These are phyloP conservation scores for Petrea volubilis DNA, from an alignment of 257 asterid species.

Conservation along the genomic window DNA sequence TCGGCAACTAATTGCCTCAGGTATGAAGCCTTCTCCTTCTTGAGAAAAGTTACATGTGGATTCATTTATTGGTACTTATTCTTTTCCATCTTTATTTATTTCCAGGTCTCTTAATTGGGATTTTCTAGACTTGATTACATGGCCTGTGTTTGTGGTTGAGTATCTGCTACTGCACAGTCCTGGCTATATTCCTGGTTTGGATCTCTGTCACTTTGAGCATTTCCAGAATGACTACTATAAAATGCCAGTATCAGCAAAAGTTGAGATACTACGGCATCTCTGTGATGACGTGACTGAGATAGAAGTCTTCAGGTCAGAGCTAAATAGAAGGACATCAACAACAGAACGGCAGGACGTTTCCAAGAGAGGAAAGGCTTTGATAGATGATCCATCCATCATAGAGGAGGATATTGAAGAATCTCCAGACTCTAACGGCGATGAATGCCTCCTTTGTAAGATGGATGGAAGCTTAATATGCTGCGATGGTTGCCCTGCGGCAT, in stretches of 20 bases:
- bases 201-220: conserved; percentile 49
- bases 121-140: conserved; percentile 84
- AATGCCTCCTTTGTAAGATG: conserved; percentile 93
- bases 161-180: conserved; percentile 73
- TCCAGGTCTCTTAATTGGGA: conserved; percentile 92
- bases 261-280: conserved; percentile 76
- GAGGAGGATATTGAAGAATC: conserved; percentile 57
- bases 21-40: conserved; percentile 42
- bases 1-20: conserved; percentile 77
- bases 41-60: conserved; percentile 19
- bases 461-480: conserved; percentile 96
- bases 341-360: conserved; percentile 53
- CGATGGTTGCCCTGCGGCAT: conserved; percentile 99
- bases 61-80: conserved; percentile 24
- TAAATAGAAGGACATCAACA: conserved; percentile 59
- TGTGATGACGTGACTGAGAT: conserved; percentile 91
- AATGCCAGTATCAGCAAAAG: conserved; percentile 62
- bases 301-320: conserved; percentile 69
- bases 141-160: conserved; percentile 90
- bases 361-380: conserved; percentile 52
- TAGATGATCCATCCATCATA: conserved; percentile 58
- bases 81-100: conserved; percentile 18
- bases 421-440: conserved; percentile 81
- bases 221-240: conserved; percentile 67
- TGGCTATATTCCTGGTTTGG: conserved; percentile 65